Evolutionary conservation across 768 basidiomycete species (phyloP), one percentile per base, ranked within the genome.

Genomic region (Calvatia gigantea): DNA sequence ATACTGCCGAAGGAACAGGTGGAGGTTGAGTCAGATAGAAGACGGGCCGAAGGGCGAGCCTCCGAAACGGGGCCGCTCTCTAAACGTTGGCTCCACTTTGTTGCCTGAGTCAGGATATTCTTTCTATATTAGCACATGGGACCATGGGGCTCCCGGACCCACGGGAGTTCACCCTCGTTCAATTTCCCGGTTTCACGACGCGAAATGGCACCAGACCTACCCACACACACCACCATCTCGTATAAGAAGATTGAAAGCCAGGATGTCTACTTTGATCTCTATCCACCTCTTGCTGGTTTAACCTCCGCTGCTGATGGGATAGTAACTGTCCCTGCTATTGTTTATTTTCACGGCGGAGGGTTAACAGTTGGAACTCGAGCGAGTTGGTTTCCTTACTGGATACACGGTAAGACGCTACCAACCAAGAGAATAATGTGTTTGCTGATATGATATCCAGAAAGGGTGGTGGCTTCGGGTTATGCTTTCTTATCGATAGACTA

Each of bases 321-420:
- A 1, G 12, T 38, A 21, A 32, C 54, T 19, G 56, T 70, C 11
- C 72, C 73, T 54, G 70, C 71, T 1, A 64, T 80, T 5, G 59
- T 79, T 14, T 81, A 76, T 60, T 77, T 74, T 53, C 78, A 76
- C 50, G 76, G 82, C 5, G 86, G 86, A 2, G 85, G 84, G 6
- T 66, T 88, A 28, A 77, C 81, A 0, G 83, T 80, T 14, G 86
- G 86, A 1, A 79, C 82, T 58, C 72, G 79, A 50, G 65, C 63
- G 29, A 82, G 79, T 61, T 87, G 84, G 84, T 82, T 86, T 64
- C 86, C 86, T 2, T 58, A 50, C 15, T 89, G 87, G 87, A 67
- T 88, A 23, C 66, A 76, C 45, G 73, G 86, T 86, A 52, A 65
- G 69, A 66, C 17, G 6, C 28, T 42, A 25, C 31, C 7, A 8